phyloP scores from a whole-genome alignment of 768 basidiomycete species.

The Lanmaoa rubissima region DNA sequence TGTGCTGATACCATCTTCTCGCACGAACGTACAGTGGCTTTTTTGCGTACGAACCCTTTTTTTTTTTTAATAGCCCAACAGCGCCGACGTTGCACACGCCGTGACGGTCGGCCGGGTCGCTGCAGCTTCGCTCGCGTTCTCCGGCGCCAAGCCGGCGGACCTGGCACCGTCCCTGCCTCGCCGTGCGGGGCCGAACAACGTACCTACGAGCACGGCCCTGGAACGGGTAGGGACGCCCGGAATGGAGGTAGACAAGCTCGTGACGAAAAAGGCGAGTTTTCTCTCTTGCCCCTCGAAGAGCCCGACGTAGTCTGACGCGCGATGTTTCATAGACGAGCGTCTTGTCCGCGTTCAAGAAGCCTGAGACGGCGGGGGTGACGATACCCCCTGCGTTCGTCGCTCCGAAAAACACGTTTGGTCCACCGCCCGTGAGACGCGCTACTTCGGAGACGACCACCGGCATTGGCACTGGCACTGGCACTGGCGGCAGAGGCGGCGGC shows the following conservation, averaged over 20 bases:
- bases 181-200: neutral
- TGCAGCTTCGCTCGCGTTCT: slow-evolving; percentile 53
- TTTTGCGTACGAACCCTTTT: too few species aligned
- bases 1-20: too few species aligned
- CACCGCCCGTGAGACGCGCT: slow-evolving; percentile 50
- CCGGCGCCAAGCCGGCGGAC: neutral
- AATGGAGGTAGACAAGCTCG: slow-evolving; percentile 26
- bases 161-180: neutral
- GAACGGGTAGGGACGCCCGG: slow-evolving; percentile 8
- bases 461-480: neutral
- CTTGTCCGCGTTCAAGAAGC: slow-evolving; percentile 22
- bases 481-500: neutral
- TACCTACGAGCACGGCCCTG: neutral
- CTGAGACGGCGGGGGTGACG: slow-evolving; percentile 42
- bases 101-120: slow-evolving; percentile 50
- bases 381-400: slow-evolving; percentile 38
- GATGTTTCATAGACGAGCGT: slow-evolving; percentile 16
- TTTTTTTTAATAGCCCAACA: slow-evolving; percentile 1
- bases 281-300: too few species aligned
- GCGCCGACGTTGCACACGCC: slow-evolving; percentile 40
- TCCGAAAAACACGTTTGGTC: slow-evolving; percentile 46
- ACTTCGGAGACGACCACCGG: slow-evolving; percentile 19
- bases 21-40: too few species aligned
- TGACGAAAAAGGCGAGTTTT: slow-evolving; percentile 25
- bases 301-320: too few species aligned